These are phyloP conservation scores for Aspergillus carlsbadensis DNA, from an alignment of 495 filamentous ascomycete species.

Conservation along the genomic window DNA sequence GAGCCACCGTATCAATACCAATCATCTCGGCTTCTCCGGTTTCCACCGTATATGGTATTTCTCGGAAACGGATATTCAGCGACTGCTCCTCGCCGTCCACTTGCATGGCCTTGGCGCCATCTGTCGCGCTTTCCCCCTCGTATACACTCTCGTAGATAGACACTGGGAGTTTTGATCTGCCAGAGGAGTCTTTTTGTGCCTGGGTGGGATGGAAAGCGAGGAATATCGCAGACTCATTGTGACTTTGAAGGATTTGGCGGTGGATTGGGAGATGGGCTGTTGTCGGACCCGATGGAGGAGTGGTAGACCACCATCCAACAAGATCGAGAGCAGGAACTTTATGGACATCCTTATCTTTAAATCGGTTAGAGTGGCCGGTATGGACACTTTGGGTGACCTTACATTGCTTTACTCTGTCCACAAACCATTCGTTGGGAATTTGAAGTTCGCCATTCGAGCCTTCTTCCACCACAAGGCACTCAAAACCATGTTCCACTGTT, in stretches of 20 bases:
- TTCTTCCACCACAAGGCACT: constrained; percentile 56
- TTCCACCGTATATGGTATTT: constrained; percentile 83
- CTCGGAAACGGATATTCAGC: constrained; percentile 70
- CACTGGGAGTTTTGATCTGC: constrained; percentile 79
- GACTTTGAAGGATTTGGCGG: constrained; percentile 64
- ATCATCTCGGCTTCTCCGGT: constrained; percentile 98
- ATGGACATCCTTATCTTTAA: constrained; percentile 82
- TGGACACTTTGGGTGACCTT: constrained; percentile 21
- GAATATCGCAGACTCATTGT: constrained; percentile 85
- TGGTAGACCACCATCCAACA: constrained; percentile 92
- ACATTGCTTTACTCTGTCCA: constrained; percentile 81
- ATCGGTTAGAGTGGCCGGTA: constrained; percentile 1
- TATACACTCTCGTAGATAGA: constrained; percentile 86
- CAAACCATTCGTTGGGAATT: constrained; percentile 70
- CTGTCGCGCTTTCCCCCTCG: constrained; percentile 57
- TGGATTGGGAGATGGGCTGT: constrained; percentile 69
- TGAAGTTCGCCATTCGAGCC: constrained; percentile 51
- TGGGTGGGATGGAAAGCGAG: constrained; percentile 77
- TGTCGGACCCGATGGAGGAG: constrained; percentile 70
- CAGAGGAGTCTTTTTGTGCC: constrained; percentile 41
- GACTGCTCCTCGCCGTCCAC: constrained; percentile 59
- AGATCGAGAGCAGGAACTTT: constrained; percentile 79
- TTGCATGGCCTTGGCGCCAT: constrained; percentile 70
- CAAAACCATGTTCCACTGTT: constrained; percentile 90
- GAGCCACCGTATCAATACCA: constrained; percentile 84